Evolutionary conservation across 2,329 filamentous ascomycete species (phyloP), one percentile per base, ranked within the genome.

Genomic region (Fusarium sp.): DNA sequence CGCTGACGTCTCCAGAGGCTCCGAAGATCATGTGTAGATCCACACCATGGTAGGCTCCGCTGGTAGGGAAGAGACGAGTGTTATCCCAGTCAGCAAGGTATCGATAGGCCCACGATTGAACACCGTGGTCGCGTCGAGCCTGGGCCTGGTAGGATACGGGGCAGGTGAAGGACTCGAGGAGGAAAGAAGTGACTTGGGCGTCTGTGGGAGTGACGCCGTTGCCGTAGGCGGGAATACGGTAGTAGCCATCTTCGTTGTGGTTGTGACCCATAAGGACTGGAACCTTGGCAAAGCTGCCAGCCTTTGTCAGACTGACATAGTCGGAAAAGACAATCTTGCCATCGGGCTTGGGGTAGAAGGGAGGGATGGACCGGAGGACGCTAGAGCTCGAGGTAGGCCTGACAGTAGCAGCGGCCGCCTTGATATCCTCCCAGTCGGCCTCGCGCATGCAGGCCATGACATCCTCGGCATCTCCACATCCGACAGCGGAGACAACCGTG

Each of bases 61-160:
- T 87, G 6, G 79, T 82, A 0, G 82, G 80, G 63, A 84, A 87
- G 27, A 88, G 78, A 0, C 85, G 80, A 1, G 84, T 84, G 66
- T 87, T 88, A 34, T 84, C 71, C 84, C 85, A 89, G 72, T 88
- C 85, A 22, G 82, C 86, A 59, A 85, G 81, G 74, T 87, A 89
- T 34, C 86, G 84, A 56, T 84, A 87, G 5, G 81, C 81, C 84
- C 85, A 89, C 10, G 83, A 76, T 0, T 84, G 79, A 3, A 86
- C 80, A 7, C 76, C 79, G 24, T 83, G 73, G 0, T 64, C 54
- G 1, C 74, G 75, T 9, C 85, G 83, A 1, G 81, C 81, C 2
- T 73, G 66, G 5, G 82, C 84, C 27, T 85, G 83, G 64, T 81
- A 79, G 2, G 81, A 78, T 13, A 83, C 83, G 3, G 86, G 84